Percentiles rank a stretch among this genome's conserved stretches.
phyloP scores from a whole-genome alignment of 2,329 filamentous ascomycete species.

The Polytolypa hystricis region DNA sequence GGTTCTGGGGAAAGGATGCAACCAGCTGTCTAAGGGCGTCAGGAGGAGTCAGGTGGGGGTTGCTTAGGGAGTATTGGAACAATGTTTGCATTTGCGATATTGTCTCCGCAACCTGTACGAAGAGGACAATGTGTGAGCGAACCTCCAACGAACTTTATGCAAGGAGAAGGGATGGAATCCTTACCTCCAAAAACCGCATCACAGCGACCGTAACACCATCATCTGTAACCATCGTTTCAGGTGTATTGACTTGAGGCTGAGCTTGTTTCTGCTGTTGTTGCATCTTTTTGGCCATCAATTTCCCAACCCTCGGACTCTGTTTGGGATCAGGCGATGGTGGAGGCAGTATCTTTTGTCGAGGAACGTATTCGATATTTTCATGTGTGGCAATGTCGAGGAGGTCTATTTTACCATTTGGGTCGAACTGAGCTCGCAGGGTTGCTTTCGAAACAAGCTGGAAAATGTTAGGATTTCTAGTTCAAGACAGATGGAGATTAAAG shows the following conservation, averaged over 20 bases:
- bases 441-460: slow-evolving; percentile 64
- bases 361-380: slow-evolving; percentile 72
- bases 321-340: slow-evolving; percentile 44
- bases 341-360: slow-evolving; percentile 48
- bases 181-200: slow-evolving; percentile 53
- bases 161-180: slow-evolving; percentile 9
- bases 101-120: slow-evolving; percentile 54
- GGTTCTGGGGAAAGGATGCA: slow-evolving; percentile 30
- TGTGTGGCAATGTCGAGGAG: slow-evolving; percentile 70
- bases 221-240: slow-evolving; percentile 34
- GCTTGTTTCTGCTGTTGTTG: slow-evolving; percentile 33
- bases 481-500: neutral
- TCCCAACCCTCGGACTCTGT: slow-evolving; percentile 48
- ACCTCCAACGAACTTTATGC: too few relatives aligned
- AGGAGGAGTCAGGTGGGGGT: slow-evolving; percentile 41
- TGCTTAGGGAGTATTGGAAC: slow-evolving; percentile 45
- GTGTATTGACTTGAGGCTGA: slow-evolving; percentile 34
- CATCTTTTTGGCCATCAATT: slow-evolving; percentile 41
- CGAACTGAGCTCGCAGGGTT: slow-evolving; percentile 66
- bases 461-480: slow-evolving; percentile 5
- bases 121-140: too few relatives aligned
- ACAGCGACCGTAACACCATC: slow-evolving; percentile 47
- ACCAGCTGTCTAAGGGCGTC: slow-evolving; percentile 46
- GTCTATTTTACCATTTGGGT: slow-evolving; percentile 68
- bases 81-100: slow-evolving; percentile 53